These are phyloP conservation scores for Talaromyces sp. DNA, from an alignment of 2,329 filamentous ascomycete species.

Conservation along the genomic window DNA sequence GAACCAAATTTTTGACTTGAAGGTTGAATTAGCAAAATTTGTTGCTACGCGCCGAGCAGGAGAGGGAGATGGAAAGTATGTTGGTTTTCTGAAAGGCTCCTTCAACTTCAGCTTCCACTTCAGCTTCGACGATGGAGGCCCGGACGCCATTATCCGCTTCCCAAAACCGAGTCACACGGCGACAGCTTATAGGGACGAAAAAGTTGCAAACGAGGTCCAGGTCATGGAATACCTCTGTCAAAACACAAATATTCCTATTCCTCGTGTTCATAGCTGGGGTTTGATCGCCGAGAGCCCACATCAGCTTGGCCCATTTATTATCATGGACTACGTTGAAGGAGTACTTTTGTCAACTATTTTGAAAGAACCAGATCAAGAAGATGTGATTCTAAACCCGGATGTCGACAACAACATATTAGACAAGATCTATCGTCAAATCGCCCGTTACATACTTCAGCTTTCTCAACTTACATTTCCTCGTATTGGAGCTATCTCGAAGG, in stretches of 20 bases:
- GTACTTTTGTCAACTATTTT: constrained; percentile 21
- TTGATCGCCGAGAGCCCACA: constrained; percentile 21
- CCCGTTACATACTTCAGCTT: too few relatives aligned
- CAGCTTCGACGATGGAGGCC: constrained; percentile 22
- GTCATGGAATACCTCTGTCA: constrained; percentile 24
- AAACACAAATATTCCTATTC: constrained; percentile 23
- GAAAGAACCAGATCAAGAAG: constrained; percentile 21
- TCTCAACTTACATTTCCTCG: constrained; percentile 22
- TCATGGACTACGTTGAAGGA: constrained; percentile 25
- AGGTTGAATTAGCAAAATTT: constrained; percentile 22
- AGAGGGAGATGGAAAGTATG: constrained; percentile 20
- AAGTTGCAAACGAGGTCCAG: constrained; percentile 22
- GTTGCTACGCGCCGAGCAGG: constrained; percentile 20
- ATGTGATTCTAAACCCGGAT: constrained; percentile 21
- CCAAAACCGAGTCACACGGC: constrained; percentile 23
- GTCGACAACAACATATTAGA: constrained; percentile 21
- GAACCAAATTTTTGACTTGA: constrained; percentile 20
- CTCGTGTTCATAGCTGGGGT: constrained; percentile 23
- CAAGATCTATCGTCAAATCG: too few relatives aligned
- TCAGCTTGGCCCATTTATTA: constrained; percentile 25
- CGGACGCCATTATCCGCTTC: constrained; percentile 24
- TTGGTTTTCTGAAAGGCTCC: constrained; percentile 23
- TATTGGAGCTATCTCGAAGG: constrained; percentile 38
- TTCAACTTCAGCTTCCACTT: constrained; percentile 24
- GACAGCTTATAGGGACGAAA: constrained; percentile 22